Evolutionary conservation across 2,329 filamentous ascomycete species (phyloP).

Genomic region (Juglanconis oblonga): DNA sequence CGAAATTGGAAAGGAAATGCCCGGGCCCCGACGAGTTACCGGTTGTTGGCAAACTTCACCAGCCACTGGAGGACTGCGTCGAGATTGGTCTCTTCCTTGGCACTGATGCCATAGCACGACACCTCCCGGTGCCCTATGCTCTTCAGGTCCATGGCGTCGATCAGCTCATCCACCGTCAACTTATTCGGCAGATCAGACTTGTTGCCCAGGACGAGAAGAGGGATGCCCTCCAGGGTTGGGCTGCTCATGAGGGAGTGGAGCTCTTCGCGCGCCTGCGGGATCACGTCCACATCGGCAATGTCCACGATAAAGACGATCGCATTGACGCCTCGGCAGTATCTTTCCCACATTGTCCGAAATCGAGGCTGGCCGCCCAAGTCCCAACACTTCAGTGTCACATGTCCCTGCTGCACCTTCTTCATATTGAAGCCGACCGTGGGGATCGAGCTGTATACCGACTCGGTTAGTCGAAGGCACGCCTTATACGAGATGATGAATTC

Average conservation of each 20-base stretch:
- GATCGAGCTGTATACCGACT: slow-evolving; percentile 69
- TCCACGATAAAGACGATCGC: slow-evolving; percentile 99
- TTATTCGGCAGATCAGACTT: slow-evolving; percentile 94
- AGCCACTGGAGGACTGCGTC: slow-evolving; percentile 96
- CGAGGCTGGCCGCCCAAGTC: slow-evolving; percentile 95
- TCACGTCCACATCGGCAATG: slow-evolving; percentile 77
- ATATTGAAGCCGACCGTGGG: slow-evolving; percentile 99
- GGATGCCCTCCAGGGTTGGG: slow-evolving; percentile 81
- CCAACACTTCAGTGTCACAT: slow-evolving; percentile 99
- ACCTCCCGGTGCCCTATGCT: slow-evolving; percentile 88
- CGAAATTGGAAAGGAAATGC: background rate
- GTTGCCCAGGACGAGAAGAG: slow-evolving; percentile 90
- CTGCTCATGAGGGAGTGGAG: slow-evolving; percentile 86
- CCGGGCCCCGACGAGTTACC: slow-evolving; percentile 41
- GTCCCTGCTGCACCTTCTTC: slow-evolving; percentile 95
- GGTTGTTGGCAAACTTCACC: slow-evolving; percentile 75
- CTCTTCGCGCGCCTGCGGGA: slow-evolving; percentile 86
- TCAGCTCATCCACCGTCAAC: slow-evolving; percentile 89
- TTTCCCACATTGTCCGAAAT: slow-evolving; percentile 98
- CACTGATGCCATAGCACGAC: slow-evolving; percentile 97
- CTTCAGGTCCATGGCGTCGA: slow-evolving; percentile 88
- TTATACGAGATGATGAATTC: slow-evolving; percentile 30
- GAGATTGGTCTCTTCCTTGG: slow-evolving; percentile 97
- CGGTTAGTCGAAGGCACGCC: slow-evolving; percentile 27
- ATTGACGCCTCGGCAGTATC: slow-evolving; percentile 95